A percentile compares a stretch with the other conserved stretches of the same genome.
phyloP scores from a whole-genome alignment of 345 rosid genomes.

The Linum tenue region DNA sequence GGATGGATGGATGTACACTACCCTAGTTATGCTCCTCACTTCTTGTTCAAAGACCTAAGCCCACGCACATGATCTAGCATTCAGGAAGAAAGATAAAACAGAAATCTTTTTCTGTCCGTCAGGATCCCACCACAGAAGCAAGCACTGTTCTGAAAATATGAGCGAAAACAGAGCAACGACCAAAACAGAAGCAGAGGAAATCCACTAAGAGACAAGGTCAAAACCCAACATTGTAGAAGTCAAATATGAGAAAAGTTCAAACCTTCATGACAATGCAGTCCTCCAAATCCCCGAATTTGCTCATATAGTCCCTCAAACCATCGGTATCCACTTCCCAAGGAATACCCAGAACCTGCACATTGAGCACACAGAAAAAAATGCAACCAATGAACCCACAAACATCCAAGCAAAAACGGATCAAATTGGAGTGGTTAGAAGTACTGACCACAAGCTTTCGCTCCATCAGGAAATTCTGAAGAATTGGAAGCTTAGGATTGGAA shows the following conservation, averaged over 20 bases:
- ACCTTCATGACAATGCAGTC: constrained; percentile 99
- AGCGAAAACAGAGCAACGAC: too few relatives aligned
- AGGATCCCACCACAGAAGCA: too few relatives aligned
- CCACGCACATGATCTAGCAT: too few relatives aligned
- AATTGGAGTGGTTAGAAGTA: background rate
- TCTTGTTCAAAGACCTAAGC: too few relatives aligned
- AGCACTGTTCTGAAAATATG: too few relatives aligned
- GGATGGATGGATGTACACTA: too few relatives aligned
- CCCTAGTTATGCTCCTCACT: too few relatives aligned
- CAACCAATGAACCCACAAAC: background rate
- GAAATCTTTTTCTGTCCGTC: too few relatives aligned
- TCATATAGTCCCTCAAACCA: constrained; percentile 86
- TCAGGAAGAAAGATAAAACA: too few relatives aligned
- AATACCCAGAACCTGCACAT: constrained; percentile 70
- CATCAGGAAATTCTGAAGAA: constrained; percentile 28
- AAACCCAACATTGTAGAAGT: too few relatives aligned
- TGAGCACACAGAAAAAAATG: background rate
- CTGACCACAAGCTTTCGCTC: constrained; percentile 88
- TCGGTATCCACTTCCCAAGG: constrained; percentile 96
- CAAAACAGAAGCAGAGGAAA: background rate
- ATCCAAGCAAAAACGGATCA: background rate
- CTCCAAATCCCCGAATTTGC: constrained; percentile 84
- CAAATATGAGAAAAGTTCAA: constrained; percentile 12
- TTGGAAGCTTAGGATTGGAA: background rate
- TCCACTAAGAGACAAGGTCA: background rate